A percentile compares a stretch with the other conserved stretches of the same genome.
phyloP scores from a whole-genome alignment of 257 asterid genomes.

The Petunia secreta region DNA sequence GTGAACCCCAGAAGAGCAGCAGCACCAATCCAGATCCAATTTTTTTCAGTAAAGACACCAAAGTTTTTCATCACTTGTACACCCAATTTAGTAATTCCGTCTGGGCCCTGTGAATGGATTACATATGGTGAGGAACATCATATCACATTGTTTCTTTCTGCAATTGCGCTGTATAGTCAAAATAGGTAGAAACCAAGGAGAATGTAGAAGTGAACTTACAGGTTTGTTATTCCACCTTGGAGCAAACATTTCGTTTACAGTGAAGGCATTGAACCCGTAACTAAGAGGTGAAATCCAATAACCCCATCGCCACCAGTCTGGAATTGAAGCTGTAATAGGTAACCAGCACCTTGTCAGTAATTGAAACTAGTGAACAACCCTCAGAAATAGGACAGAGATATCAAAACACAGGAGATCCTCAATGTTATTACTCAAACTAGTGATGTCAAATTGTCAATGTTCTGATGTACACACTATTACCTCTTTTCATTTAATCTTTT shows the following conservation, averaged over 20 bases:
- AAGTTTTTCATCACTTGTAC: conserved; percentile 46
- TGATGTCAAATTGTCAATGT: not conserved
- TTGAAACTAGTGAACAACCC: conserved; percentile 1
- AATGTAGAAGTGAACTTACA: conserved; percentile 36
- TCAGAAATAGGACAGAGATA: not conserved
- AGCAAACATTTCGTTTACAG: conserved; percentile 65
- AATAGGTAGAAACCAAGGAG: not conserved
- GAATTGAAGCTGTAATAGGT: conserved; percentile 49
- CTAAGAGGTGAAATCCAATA: conserved; percentile 68
- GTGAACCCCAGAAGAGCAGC: conserved; percentile 57
- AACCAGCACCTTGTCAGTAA: conserved; percentile 28
- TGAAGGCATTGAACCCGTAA: conserved; percentile 55
- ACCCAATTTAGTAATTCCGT: conserved; percentile 46
- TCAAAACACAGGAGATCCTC: not conserved
- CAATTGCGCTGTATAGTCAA: not conserved
- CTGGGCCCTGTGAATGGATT: conserved; percentile 42
- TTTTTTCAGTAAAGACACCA: conserved; percentile 45
- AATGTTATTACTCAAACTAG: not conserved
- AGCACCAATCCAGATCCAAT: conserved; percentile 72
- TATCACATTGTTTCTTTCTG: not conserved
- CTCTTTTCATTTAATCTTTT: not conserved
- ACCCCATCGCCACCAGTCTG: conserved; percentile 76
- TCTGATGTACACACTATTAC: not conserved
- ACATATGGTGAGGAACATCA: not conserved
- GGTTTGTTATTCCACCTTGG: conserved; percentile 57